Evolutionary conservation across 164 flowering plant genomes (phyloP), one percentile per base, ranked within the genome.

Genomic region (Berberis thunbergii): DNA sequence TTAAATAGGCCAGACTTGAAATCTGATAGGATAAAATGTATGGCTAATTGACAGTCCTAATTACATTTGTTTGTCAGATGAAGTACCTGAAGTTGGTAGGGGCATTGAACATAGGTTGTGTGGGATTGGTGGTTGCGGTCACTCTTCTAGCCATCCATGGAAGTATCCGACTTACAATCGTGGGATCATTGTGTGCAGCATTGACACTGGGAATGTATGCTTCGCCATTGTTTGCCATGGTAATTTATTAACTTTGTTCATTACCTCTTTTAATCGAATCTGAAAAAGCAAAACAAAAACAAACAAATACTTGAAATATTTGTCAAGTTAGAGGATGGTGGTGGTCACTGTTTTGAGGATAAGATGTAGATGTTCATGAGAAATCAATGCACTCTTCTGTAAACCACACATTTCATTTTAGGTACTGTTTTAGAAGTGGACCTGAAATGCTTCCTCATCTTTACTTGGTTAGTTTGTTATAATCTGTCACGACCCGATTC

Each of bases 141-240:
- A 75, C 83, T 42, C 82, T 83, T 3, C 46, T 82, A 3, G 86
- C 78, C 0, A 11, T 82, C 7, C 83, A 75, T 68, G 83, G 77
- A 64, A 49, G 45, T 0, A 3, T 64, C 41, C 64, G 80, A 38
- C 69, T 85, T 1, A 73, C 81, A 1, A 67, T 84, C 4, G 75
- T 78, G 4, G 94, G 97, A 55, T 40, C 81, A 41, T 2, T 89
- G n/a, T 83, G 91, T 63, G 82, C 91, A 40, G 81, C 64, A 8
- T 70, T 86, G 39, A 85, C 87, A 11, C 56, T 89, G 6, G 86
- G 77, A 64, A 87, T 89, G 93, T 89, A 85, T 70, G 92, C 78
- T 26, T 65, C 93, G 0, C 96, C 96, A 41, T 49, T 85, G 6
- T 49, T 79, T 4, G 77, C 66, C 71, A 83, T 89, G 85, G 96